phyloP scores from a whole-genome alignment of 345 rosid species.

The Combretum micranthum region DNA sequence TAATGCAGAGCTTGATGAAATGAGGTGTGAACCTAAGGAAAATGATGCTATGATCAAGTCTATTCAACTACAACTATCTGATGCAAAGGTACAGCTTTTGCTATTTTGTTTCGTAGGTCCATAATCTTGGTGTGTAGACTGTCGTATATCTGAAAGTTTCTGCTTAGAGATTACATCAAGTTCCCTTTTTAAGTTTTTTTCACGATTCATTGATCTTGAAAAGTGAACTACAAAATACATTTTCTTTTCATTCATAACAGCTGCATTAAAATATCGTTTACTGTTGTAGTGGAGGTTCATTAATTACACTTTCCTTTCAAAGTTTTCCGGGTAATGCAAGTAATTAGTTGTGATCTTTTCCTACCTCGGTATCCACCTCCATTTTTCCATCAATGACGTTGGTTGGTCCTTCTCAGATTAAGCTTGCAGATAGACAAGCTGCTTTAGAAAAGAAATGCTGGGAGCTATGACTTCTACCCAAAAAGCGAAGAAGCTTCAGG shows the following conservation, averaged over 20 bases:
- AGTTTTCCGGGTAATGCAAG: too few species aligned
- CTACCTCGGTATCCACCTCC: too few species aligned
- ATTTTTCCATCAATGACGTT: too few species aligned
- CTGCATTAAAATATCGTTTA: too few species aligned
- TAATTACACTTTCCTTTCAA: too few species aligned
- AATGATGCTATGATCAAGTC: conserved; percentile 66
- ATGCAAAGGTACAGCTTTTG: conserved; percentile 60
- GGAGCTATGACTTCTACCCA: conserved; percentile 68
- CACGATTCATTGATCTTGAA: neutral
- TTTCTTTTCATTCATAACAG: too few species aligned
- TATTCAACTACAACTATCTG: conserved; percentile 66
- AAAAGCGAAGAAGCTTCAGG: conserved; percentile 65
- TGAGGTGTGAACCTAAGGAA: conserved; percentile 48
- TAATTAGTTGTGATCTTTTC: too few species aligned
- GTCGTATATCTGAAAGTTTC: neutral
- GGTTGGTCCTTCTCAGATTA: conserved; percentile 34
- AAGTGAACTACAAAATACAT: too few species aligned
- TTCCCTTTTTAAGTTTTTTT: neutral
- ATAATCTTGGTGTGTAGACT: neutral
- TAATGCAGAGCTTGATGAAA: conserved; percentile 44
- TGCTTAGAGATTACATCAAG: too few species aligned
- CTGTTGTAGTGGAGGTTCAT: too few species aligned
- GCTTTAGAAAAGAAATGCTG: conserved; percentile 83
- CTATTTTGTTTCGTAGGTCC: conserved; percentile 1
- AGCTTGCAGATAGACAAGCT: conserved; percentile 97